These are phyloP conservation scores for Fragilaria crotonensis DNA, from an alignment of 108 stramenopile genomes.

Conservation along the genomic window DNA sequence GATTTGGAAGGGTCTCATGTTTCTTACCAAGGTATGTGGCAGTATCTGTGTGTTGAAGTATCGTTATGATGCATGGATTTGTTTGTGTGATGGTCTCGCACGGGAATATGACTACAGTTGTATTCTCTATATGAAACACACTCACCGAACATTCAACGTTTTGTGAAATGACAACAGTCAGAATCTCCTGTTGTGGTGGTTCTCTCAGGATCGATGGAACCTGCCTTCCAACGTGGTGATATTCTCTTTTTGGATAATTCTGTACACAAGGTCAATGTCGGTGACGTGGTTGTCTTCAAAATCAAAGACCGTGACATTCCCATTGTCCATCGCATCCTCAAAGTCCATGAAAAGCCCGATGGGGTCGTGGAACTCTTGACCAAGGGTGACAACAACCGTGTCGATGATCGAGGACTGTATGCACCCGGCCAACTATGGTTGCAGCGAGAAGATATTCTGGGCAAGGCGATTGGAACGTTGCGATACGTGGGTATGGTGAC, in stretches of 20 bases:
- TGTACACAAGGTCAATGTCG: constrained; percentile 85
- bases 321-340: constrained; percentile 98
- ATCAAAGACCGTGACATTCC: constrained; percentile 99
- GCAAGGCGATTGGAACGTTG: constrained; percentile 90
- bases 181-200: constrained; percentile 99
- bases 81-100: not conserved
- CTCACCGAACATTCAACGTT: not conserved
- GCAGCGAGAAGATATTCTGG: constrained; percentile 94
- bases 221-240: constrained; percentile 98
- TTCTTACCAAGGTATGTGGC: constrained; percentile 80
- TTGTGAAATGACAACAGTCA: no score
- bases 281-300: constrained; percentile 99
- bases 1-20: constrained; percentile 99
- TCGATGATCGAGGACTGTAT: constrained; percentile 98
- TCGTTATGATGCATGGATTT: not conserved
- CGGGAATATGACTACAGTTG: not conserved
- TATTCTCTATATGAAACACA: constrained; percentile 1
- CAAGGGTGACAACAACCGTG: constrained; percentile 99
- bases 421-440: constrained; percentile 99
- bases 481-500: constrained; percentile 99
- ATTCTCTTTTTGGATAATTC: constrained; percentile 98
- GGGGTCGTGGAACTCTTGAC: constrained; percentile 90
- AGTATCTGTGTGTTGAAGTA: not conserved
- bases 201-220: constrained; percentile 97
- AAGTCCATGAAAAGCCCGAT: constrained; percentile 88